Evolutionary conservation across 2,329 filamentous ascomycete genomes (phyloP), one percentile per base, ranked within the genome.

Genomic region (Ilyonectria robusta): DNA sequence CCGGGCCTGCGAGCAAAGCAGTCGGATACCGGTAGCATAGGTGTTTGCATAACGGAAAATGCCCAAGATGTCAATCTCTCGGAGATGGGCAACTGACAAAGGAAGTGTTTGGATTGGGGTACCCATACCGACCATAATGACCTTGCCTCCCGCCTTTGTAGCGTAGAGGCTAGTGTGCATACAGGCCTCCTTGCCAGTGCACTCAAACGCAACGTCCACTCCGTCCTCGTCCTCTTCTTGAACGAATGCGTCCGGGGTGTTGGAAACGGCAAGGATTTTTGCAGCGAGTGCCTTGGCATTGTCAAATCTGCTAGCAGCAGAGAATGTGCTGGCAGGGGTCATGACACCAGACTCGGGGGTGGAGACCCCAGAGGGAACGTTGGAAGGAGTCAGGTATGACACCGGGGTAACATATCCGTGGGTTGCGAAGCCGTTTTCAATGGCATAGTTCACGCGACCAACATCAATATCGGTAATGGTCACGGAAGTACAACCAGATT

Each of bases 91-190:
- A 6, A 91, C 90, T 8, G 90, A 92, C 51, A 95, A 83, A 1
- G 92, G 92, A 2, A 94, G 84, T 0, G 91, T 94, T 78, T 94
- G 92, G 59, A 94, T 87, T 0, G 92, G 92, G 6, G 88, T 92
- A 42, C 93, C 93, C 92, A 94, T 94, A 59, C 92, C 93, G 26
- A 95, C 92, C 78, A 94, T 90, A 78, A 94, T 86, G 55, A 94
- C 85, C 73, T 91, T 91, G 19, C 92, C 92, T 29, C 92, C 93
- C 0, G 92, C 86, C 65, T 86, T 86, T 10, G 92, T 91, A 3
- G 91, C 91, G 72, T 92, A 94, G 21, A 94, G 88, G n/a, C 89
- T 87, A 2, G 91, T 91, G 77, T 94, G 92, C 81, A 93, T 90
- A 77, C 92, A 94, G 0, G 88, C 85, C 69, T 93, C 91, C 67